Base-by-base conservation (phyloP, 2,329 filamentous ascomycete genomes). In the Colletotrichum filicis region DNA sequence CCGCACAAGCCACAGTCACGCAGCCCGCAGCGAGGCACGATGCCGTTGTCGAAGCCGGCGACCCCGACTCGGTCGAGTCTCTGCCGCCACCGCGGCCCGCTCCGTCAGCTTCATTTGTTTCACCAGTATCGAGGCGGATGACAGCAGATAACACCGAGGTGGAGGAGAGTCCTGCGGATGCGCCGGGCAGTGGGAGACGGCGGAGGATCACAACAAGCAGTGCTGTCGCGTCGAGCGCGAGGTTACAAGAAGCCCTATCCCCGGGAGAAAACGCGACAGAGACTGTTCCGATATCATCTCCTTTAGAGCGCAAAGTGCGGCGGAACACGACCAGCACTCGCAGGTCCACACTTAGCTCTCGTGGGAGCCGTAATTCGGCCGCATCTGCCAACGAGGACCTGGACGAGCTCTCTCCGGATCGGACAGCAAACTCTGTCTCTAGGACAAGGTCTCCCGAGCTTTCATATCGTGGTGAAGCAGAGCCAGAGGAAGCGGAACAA, bases 141-240 rank as follows among this genome's bases (percentile, higher is more conserved):
- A 53, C 69, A 11, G 24, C 60, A 12, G 55, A 75, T 16, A 74
- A 77, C 19, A 85, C 88, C 60, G 86, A 88, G 76, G 83, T 89
- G 16, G 82, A 80, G 46, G 88, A 91, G 76, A 90, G 88, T 68
- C 89, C 90, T 0, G 80, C 76, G 9, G 79, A 87, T 75, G 88
- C 88, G 16, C 89, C 89, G 1, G 89, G 89, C 2, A 91, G 88
- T 74, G 89, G 89, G 1, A 85, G 84, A 9, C 81, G 88, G 61
- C 83, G 85, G 30, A 82, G 78, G 4, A 77, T 88, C 16, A 80
- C 78, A 16, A 76, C 81, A 8, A 80, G 79, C 42, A 81, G 80
- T 0, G 80, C 80, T 1, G 72, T 84, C 8, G 82, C 80, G 1
- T 86, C 83, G 3, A 86, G 83, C 26, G 79, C 82, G 0, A 82